Percentiles rank a stretch among this genome's conserved stretches.
phyloP scores from a whole-genome alignment of 2,329 filamentous ascomycete species.

The Fusarium sp. region DNA sequence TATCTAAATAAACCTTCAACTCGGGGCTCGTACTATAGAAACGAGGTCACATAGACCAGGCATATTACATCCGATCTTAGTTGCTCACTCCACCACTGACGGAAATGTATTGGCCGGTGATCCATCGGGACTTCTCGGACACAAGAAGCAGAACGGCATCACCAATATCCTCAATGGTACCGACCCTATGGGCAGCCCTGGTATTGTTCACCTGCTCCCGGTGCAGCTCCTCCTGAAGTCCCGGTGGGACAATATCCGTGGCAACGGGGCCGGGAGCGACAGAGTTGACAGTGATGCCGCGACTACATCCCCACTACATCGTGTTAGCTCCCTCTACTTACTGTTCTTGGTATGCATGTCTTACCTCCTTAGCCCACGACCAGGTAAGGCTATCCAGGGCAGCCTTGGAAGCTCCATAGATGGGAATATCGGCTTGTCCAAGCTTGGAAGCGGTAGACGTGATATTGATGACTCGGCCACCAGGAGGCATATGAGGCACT shows the following conservation, averaged over 20 bases:
- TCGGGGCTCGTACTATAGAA: background rate
- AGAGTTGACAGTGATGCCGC: constrained; percentile 56
- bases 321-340: background rate
- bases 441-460: constrained; percentile 26
- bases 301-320: constrained; percentile 46
- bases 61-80: background rate
- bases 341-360: background rate
- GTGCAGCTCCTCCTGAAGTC: constrained; percentile 29
- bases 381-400: constrained; percentile 49
- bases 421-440: constrained; percentile 20
- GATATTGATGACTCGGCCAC: constrained; percentile 40
- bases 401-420: constrained; percentile 44
- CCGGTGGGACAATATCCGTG: constrained; percentile 46
- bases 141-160: constrained; percentile 43
- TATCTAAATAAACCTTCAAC: background rate
- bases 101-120: constrained; percentile 21
- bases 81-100: constrained; percentile 14
- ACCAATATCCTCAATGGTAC: constrained; percentile 53
- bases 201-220: constrained; percentile 38
- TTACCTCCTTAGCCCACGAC: constrained; percentile 48
- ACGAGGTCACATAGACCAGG: background rate
- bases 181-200: constrained; percentile 46
- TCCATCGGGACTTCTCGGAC: constrained; percentile 20
- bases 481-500: constrained; percentile 50
- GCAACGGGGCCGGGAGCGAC: constrained; percentile 52